Evolutionary conservation across 805 yeast genomes (phyloP), one percentile per base, ranked within the genome.

Genomic region (Wickerhamomyces hampshirensis): DNA sequence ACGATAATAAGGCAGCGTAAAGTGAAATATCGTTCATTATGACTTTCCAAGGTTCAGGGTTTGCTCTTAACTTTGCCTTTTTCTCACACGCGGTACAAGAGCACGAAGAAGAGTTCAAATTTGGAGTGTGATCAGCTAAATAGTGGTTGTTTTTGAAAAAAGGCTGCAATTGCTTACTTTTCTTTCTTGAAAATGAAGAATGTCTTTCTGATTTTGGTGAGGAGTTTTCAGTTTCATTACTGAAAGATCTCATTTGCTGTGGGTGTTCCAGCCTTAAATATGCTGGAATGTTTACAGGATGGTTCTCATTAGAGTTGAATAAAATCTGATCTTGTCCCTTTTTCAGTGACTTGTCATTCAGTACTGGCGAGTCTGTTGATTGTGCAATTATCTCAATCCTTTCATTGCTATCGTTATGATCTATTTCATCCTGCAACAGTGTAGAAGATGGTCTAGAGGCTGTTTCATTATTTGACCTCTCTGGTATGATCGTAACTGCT

Each of bases 1-100:
- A 61, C 3, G 67, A 65, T 15, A 59, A 43, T 28, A 59, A 34
- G 1, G 70, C 70, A 4, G 70, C 70, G 29, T 57, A 59, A 30
- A 63, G 45, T 1, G 69, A 62, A 0, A 60, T 50, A 19, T 59
- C 65, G 45, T 64, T 63, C 49, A 63, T 48, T 7, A 62, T 50
- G 4, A 55, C 51, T 30, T 46, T 55, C 58, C 63, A 59, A 1
- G 59, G 51, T 28, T 48, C 51, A 7, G 31, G 10, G 14, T 34
- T 18, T 30, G 31, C 6, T 32, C 33, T 4, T 19, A 32, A 14
- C 27, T 12, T 26, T 18, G 31, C 18, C 23, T 38, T 37, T 31
- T 39, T 38, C 38, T 38, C 40, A 15, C 30, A 35, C 4, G 14
- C 10, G 15, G 30, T 30, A 18, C 34, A 18, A 30, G 30, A 6